Conservation (phyloP, 2,329 filamentous ascomycete genomes). For the Pseudogymnoascus sp. region DNA sequence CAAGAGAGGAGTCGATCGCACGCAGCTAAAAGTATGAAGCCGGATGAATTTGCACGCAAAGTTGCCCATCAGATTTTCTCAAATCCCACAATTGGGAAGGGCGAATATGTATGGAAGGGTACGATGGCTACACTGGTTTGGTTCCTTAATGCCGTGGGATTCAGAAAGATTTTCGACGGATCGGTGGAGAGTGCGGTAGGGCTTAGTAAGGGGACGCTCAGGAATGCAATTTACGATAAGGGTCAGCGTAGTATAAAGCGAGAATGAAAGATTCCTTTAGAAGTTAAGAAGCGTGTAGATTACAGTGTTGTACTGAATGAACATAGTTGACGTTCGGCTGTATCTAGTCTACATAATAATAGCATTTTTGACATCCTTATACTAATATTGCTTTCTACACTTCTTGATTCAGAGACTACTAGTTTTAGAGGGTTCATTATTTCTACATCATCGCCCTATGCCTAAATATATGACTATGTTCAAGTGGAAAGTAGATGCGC, state of each 20-base stretch:
- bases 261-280: background rate
- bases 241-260: slow-evolving; percentile 9
- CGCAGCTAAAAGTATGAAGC: slow-evolving; percentile 12
- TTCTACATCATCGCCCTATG: background rate
- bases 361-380: background rate
- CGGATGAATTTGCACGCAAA: slow-evolving; percentile 16
- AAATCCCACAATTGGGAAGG: slow-evolving; percentile 8
- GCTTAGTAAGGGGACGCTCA: slow-evolving; percentile 4
- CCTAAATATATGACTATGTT: background rate
- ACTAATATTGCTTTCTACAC: background rate
- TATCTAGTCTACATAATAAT: background rate
- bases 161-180: slow-evolving; percentile 11
- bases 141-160: slow-evolving; percentile 10
- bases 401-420: background rate
- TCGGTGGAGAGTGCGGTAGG: slow-evolving; percentile 2
- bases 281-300: background rate
- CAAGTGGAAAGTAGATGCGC: background rate
- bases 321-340: background rate
- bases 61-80: slow-evolving; percentile 16
- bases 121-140: slow-evolving; percentile 8
- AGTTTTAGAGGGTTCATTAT: background rate
- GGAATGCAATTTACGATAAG: slow-evolving; percentile 9
- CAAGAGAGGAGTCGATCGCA: background rate
- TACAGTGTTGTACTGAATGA: background rate
- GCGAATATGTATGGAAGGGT: slow-evolving; percentile 11